Evolutionary conservation across 805 yeast species (phyloP).

Genomic region (Metschnikowia anglica): DNA sequence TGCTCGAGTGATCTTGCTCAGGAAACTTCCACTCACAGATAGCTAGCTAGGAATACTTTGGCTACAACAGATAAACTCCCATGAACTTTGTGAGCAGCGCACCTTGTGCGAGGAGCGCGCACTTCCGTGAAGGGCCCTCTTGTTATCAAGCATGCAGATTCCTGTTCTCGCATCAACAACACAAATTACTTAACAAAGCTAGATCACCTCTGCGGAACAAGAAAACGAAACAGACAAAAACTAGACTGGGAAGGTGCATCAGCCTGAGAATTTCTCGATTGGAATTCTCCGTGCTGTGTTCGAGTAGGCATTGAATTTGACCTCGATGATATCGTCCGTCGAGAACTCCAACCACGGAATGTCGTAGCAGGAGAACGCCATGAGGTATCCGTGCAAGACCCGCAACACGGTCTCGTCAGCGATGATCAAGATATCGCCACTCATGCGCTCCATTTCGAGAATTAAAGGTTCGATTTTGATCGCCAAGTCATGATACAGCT

Average conservation of each 20-base stretch:
- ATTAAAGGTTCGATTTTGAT: constrained; percentile 90
- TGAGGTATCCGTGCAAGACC: constrained; percentile 89
- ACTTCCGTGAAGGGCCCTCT: too few species aligned
- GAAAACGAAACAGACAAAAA: neutral
- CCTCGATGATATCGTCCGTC: constrained; percentile 80
- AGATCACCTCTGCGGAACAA: too few species aligned
- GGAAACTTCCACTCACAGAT: too few species aligned
- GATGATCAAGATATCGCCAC: constrained; percentile 81
- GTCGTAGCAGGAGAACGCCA: constrained; percentile 87
- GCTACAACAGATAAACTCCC: too few species aligned
- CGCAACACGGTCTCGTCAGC: constrained; percentile 91
- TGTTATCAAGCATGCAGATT: neutral
- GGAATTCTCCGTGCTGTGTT: constrained; percentile 57
- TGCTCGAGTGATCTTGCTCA: too few species aligned
- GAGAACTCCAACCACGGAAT: constrained; percentile 80
- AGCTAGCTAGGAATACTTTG: too few species aligned
- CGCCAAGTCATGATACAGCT: constrained; percentile 94
- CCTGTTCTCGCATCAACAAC: neutral
- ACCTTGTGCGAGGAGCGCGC: too few species aligned
- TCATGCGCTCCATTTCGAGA: constrained; percentile 89
- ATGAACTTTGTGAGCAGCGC: too few species aligned
- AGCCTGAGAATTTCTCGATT: constrained; percentile 20
- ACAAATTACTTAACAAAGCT: neutral
- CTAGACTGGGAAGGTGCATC: neutral
- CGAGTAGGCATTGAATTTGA: constrained; percentile 81